Base-by-base conservation (phyloP, 202 grass and related monocot genomes). In the Panicum virgatum region DNA sequence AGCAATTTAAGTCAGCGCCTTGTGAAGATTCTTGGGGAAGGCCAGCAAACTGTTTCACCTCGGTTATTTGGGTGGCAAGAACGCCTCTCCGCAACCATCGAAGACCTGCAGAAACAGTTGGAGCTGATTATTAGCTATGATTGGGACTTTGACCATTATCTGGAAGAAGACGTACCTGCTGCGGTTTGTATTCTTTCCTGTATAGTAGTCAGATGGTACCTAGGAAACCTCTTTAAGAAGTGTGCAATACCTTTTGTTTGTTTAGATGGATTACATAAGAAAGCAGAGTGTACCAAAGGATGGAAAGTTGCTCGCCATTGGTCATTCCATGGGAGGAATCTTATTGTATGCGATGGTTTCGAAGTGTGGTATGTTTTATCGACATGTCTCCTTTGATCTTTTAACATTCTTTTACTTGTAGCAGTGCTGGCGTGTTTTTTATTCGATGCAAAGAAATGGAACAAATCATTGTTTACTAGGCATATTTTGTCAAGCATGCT, bases 141-240 rank as follows among this genome's bases (percentile, higher is more conserved):
- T 91, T 98, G 96, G 96, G 96, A 98, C 59, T 98, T 96, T 72
- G 96, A 98, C 23, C 87, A 98, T 88, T 96, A 98, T 84, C 83
- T 96, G 80, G 96, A 96, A 78, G 92, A 96, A 71, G 96, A 98
- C 87, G 87, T 96, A 81, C 96, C 90, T 66, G 89, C 96, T 69
- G 92, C 89, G 89, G 92, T 98, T 69, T 62, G 92, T 94, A 80
- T 32, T 58, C 45, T 87, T 80, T 80, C 81, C 18, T 79, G 66
- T 76, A 42, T n/a, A 78, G 42, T 29, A 70, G 53, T 79, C 36
- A 51, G 25, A 56, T 75, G 66, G 60, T 73, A 79, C 68, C 15
- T 78, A 74, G 48, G 29, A 77, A 25, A 77, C 44, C 42, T 12
- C 54, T 78, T 44, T 78, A 76, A 52, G 59, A 84, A 81, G 9